phyloP scores from a whole-genome alignment of 805 yeast genomes.

The Komagataella populi region DNA sequence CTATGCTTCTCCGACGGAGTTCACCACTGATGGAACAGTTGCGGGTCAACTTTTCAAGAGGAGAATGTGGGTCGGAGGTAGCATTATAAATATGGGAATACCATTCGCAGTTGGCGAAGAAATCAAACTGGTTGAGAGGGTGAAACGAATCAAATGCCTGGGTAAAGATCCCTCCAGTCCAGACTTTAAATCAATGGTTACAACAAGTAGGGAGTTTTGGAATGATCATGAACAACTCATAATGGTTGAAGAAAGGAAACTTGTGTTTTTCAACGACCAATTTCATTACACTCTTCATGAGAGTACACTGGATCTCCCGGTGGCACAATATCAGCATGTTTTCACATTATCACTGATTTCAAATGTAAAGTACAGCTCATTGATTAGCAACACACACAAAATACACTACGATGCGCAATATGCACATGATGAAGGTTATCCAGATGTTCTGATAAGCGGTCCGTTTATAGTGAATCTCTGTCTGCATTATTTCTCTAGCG shows the following conservation, averaged over 20 bases:
- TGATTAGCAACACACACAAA: slow-evolving; percentile 73
- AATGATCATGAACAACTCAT: background rate
- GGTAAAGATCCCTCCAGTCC: slow-evolving; percentile 7
- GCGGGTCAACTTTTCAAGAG: slow-evolving; percentile 26
- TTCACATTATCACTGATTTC: slow-evolving; percentile 26
- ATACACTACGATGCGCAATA: slow-evolving; percentile 63
- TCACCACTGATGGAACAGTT: background rate
- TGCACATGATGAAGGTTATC: slow-evolving; percentile 45
- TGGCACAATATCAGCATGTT: slow-evolving; percentile 13
- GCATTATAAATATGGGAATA: background rate
- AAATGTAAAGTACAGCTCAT: slow-evolving; percentile 52
- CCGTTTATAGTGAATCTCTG: slow-evolving; percentile 58
- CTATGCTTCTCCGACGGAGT: slow-evolving; percentile 47
- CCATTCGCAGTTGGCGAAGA: slow-evolving; percentile 16
- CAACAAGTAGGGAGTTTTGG: slow-evolving; percentile 1
- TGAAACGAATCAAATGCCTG: slow-evolving; percentile 23
- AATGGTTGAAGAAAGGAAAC: background rate
- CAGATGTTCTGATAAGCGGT: slow-evolving; percentile 60
- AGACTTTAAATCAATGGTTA: slow-evolving; percentile 5
- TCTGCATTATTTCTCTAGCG: slow-evolving; percentile 32
- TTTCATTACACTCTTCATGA: slow-evolving; percentile 1
- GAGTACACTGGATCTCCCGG: background rate
- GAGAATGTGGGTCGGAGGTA: slow-evolving; percentile 75
- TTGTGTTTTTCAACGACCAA: slow-evolving; percentile 1
- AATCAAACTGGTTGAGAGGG: slow-evolving; percentile 38